phyloP scores from a whole-genome alignment of 2,329 filamentous ascomycete genomes.

The Byssothecium circinans region DNA sequence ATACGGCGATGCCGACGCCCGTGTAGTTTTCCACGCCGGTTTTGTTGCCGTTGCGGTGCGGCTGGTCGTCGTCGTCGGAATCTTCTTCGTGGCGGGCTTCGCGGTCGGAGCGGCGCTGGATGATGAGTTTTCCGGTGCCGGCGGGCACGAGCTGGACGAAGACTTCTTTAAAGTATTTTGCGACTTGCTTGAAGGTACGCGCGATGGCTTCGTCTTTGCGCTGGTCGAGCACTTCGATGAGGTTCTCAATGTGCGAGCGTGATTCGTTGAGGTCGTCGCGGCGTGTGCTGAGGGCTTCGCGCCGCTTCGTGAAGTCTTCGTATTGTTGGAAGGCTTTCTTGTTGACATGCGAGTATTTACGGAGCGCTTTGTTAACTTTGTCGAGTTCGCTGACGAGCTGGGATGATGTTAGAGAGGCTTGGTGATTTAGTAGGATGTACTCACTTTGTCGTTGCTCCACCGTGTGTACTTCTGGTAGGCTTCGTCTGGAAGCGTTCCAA shows the following conservation, averaged over 20 bases:
- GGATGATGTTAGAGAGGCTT: constrained; percentile 21
- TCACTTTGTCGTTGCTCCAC: constrained; percentile 74
- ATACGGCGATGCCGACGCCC: constrained; percentile 94
- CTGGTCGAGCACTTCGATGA: constrained; percentile 89
- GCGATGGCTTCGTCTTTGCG: constrained; percentile 98
- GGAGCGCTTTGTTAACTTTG: constrained; percentile 88
- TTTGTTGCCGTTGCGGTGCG: constrained; percentile 12
- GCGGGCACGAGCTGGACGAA: constrained; percentile 95
- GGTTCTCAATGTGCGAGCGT: constrained; percentile 83
- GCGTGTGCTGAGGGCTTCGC: constrained; percentile 81
- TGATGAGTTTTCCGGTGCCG: constrained; percentile 86
- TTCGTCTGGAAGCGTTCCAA: constrained; percentile 91
- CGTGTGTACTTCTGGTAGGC: constrained; percentile 89
- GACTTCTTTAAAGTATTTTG: constrained; percentile 85
- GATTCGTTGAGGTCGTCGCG: constrained; percentile 85
- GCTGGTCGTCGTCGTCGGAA: constrained; percentile 41
- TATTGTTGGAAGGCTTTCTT: constrained; percentile 99
- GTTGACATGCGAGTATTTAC: constrained; percentile 98
- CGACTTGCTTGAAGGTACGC: constrained; percentile 97
- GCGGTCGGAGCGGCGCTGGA: constrained; percentile 84
- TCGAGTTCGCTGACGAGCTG: constrained; percentile 63
- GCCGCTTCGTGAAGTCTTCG: constrained; percentile 91
- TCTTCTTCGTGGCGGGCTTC: constrained; percentile 62
- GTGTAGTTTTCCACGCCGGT: constrained; percentile 86
- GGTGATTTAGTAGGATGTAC: constrained; percentile 26